phyloP scores from a whole-genome alignment of 192 early-diverging fungal species.

The Dissophora ornata region DNA sequence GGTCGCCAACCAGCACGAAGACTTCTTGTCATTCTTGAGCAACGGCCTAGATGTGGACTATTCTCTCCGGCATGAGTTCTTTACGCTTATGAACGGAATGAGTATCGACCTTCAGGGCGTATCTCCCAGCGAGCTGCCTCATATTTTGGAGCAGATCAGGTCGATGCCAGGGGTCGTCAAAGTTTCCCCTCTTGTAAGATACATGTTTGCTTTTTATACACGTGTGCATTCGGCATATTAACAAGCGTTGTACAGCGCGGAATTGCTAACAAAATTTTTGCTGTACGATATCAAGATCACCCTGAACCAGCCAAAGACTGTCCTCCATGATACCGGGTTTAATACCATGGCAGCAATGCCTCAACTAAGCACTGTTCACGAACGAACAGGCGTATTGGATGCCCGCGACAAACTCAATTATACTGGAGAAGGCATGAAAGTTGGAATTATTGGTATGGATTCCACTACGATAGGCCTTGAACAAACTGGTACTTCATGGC shows the following conservation, averaged over 20 bases:
- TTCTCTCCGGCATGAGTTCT: conserved; percentile 37
- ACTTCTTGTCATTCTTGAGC: conserved; percentile 6
- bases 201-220: not conserved
- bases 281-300: no score
- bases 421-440: conserved; percentile 35
- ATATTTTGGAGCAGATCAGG: conserved; percentile 27
- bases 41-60: conserved; percentile 16
- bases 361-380: conserved; percentile 53
- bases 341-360: conserved; percentile 10
- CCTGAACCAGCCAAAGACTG: conserved; percentile 23
- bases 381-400: conserved; percentile 52
- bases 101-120: conserved; percentile 32
- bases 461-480: no score
- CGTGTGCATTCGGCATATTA: no score
- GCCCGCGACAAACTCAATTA: conserved; percentile 36
- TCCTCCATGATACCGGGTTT: conserved; percentile 20
- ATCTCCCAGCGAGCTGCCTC: not conserved
- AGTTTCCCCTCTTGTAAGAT: conserved; percentile 40
- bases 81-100: conserved; percentile 37
- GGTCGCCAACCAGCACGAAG: conserved; percentile 18
- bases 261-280: no score
- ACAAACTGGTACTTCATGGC: no score
- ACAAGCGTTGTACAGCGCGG: no score
- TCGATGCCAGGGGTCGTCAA: conserved; percentile 22
- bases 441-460: conserved; percentile 63